Evolutionary conservation across 805 yeast species (phyloP).

Genomic region (Kuraishia floccosa): DNA sequence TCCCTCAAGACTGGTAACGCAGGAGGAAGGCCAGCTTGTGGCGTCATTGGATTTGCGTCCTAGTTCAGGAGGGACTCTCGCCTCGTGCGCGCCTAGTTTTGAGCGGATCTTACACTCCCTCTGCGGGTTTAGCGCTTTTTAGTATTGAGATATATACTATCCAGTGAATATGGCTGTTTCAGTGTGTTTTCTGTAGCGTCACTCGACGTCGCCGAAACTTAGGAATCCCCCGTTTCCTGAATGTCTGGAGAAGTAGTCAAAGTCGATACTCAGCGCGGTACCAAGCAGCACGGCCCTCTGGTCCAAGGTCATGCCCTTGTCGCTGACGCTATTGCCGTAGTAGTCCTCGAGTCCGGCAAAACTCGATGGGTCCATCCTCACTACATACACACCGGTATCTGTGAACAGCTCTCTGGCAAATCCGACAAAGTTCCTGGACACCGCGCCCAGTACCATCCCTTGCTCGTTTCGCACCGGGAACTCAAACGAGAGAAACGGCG

Average conservation of each 20-base stretch:
- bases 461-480: slow-evolving; percentile 62
- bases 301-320: slow-evolving; percentile 46
- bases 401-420: slow-evolving; percentile 87
- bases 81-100: neutral
- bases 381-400: slow-evolving; percentile 86
- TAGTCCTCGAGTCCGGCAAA: slow-evolving; percentile 45
- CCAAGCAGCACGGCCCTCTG: slow-evolving; percentile 82
- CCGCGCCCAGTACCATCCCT: slow-evolving; percentile 56
- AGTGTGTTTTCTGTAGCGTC: neutral
- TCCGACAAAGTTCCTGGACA: slow-evolving; percentile 93
- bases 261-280: slow-evolving; percentile 86
- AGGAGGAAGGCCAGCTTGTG: slow-evolving; percentile 97
- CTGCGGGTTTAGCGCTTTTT: neutral
- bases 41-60: slow-evolving; percentile 80
- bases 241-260: slow-evolving; percentile 94
- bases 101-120: neutral
- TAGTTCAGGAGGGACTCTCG: slow-evolving; percentile 5
- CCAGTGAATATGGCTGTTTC: neutral
- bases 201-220: neutral
- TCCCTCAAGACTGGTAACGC: slow-evolving; percentile 95
- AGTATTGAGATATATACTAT: neutral
- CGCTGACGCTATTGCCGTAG: slow-evolving; percentile 36
- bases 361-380: slow-evolving; percentile 70
- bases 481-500: slow-evolving; percentile 78
- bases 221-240: slow-evolving; percentile 41